Conservation (phyloP, 106 monocot species). For the Alisma plantagoaquatica region DNA sequence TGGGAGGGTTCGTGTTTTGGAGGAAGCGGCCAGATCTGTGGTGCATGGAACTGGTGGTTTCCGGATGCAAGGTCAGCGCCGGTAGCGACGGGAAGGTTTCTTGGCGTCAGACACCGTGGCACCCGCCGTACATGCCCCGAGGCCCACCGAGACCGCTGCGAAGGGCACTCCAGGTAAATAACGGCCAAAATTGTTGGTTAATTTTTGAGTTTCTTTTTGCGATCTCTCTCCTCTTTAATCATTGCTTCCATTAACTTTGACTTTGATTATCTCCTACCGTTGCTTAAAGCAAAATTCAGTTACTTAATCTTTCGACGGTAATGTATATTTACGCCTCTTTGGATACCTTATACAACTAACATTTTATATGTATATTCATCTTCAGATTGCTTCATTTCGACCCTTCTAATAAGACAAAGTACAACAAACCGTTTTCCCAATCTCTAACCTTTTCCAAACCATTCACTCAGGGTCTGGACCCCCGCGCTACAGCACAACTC, state of each 20-base stretch:
- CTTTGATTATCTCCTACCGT: too few relatives aligned
- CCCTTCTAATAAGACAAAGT: not conserved
- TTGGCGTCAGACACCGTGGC: slow-evolving; percentile 73
- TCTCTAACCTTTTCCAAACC: not conserved
- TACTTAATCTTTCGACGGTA: too few relatives aligned
- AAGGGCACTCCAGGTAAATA: slow-evolving; percentile 47
- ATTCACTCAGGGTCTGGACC: slow-evolving; percentile 60
- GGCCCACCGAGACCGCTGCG: slow-evolving; percentile 77
- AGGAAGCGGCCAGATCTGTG: slow-evolving; percentile 62
- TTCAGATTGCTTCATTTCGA: not conserved
- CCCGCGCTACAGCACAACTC: slow-evolving; percentile 57
- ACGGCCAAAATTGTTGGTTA: not conserved
- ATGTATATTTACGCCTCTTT: too few relatives aligned
- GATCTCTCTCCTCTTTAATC: not conserved
- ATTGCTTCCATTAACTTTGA: too few relatives aligned
- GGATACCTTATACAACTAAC: too few relatives aligned
- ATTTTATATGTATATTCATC: not conserved
- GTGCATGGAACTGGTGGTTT: slow-evolving; percentile 61
- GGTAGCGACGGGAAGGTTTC: slow-evolving; percentile 68
- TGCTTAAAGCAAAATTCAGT: too few relatives aligned
- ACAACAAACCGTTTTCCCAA: not conserved
- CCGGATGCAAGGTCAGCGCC: slow-evolving; percentile 66
- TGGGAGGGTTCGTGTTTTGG: slow-evolving; percentile 87
- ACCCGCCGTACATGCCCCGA: slow-evolving; percentile 45
- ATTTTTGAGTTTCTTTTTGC: not conserved